phyloP scores from a whole-genome alignment of 345 rosid species.

The Eucalyptus tenuipes region DNA sequence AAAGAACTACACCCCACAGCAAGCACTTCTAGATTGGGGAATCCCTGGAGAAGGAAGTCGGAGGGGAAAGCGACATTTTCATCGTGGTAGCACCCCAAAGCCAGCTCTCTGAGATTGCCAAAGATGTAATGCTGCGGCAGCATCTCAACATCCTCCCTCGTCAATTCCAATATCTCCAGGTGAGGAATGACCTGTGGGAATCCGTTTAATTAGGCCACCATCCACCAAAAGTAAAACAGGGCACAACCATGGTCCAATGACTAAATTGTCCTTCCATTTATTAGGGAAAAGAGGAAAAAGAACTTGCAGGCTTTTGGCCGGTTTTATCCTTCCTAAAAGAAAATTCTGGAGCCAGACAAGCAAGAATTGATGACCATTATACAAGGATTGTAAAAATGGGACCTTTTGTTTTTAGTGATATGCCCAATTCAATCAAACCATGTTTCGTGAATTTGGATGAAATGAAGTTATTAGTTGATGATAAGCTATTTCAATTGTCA shows the following conservation, averaged over 20 bases:
- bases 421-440: too few relatives aligned
- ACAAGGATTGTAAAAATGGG: too few relatives aligned
- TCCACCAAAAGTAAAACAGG: too few relatives aligned
- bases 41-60: neutral
- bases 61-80: neutral
- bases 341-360: too few relatives aligned
- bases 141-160: neutral
- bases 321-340: too few relatives aligned
- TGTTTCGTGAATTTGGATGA: too few relatives aligned
- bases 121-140: neutral
- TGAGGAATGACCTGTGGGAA: neutral
- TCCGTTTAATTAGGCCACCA: neutral
- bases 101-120: accelerated
- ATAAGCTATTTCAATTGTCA: too few relatives aligned
- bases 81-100: accelerated
- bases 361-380: too few relatives aligned
- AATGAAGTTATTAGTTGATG: too few relatives aligned
- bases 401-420: too few relatives aligned
- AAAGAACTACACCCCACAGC: accelerated
- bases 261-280: accelerated
- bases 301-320: too few relatives aligned
- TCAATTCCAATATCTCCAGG: accelerated
- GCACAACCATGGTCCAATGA: accelerated
- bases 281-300: too few relatives aligned
- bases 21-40: accelerated